phyloP scores from a whole-genome alignment of 164 flowering plant genomes.

The Kalanchoe fedtschenkoi region DNA sequence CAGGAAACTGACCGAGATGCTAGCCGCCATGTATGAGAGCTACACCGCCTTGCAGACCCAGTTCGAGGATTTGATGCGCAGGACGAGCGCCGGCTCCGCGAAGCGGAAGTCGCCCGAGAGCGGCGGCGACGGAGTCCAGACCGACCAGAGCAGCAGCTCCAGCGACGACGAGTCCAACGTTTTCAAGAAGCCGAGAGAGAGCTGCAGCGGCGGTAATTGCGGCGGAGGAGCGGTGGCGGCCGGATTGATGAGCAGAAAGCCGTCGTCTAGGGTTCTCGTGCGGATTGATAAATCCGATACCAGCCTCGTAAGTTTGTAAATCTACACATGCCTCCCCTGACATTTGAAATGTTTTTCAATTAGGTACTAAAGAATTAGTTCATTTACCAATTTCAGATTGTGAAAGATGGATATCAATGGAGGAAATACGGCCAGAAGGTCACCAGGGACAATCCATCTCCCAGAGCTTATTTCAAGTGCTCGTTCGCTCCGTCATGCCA shows the following conservation, averaged over 20 bases:
- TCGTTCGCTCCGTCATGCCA: constrained; percentile 43
- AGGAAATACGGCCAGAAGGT: constrained; percentile 63
- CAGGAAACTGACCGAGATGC: constrained; percentile 45
- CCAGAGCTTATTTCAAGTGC: constrained; percentile 53
- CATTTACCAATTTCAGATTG: constrained; percentile 17
- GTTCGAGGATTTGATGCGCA: constrained; percentile 30
- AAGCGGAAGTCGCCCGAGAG: constrained; percentile 36
- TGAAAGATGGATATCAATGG: constrained; percentile 62
- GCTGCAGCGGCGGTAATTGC: background rate
- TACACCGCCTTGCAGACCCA: constrained; percentile 41
- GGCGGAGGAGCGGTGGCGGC: too few species aligned
- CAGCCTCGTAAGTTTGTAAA: constrained; percentile 46
- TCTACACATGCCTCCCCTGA: background rate
- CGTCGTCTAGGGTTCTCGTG: constrained; percentile 25
- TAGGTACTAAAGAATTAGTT: background rate
- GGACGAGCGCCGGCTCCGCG: constrained; percentile 17
- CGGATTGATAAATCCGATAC: constrained; percentile 54
- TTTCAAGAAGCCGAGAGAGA: constrained; percentile 22
- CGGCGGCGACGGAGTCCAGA: constrained; percentile 11
- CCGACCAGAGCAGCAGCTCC: constrained; percentile 35
- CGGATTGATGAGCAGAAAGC: background rate
- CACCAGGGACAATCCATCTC: constrained; percentile 49
- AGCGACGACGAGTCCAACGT: constrained; percentile 45
- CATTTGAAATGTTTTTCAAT: background rate
- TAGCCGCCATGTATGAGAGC: constrained; percentile 44